Conservation (phyloP, 1,284 basidiomycete species). For the Cutaneotrichosporon sp. region DNA sequence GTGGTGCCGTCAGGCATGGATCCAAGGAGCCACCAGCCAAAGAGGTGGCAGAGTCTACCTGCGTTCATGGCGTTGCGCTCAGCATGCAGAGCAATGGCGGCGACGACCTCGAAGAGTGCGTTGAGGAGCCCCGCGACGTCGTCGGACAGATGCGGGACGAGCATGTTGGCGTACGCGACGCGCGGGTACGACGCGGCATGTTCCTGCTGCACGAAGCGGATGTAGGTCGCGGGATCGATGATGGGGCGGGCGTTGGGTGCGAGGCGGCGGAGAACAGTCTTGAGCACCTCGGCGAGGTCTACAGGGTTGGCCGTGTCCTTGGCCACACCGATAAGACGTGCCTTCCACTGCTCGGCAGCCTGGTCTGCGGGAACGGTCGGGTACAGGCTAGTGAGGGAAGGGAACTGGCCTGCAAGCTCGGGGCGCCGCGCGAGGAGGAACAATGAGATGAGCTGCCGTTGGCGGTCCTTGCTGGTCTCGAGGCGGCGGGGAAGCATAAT, state of each 20-base stretch:
- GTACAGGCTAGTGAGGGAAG: slow-evolving; percentile 22
- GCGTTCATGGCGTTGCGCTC: slow-evolving; percentile 32
- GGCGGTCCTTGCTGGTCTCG: slow-evolving; percentile 18
- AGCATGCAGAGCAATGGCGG: slow-evolving; percentile 28
- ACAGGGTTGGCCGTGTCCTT: slow-evolving; percentile 21
- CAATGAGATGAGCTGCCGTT: slow-evolving; percentile 27
- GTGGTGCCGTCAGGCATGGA: slow-evolving; percentile 4
- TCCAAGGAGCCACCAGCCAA: slow-evolving; percentile 39
- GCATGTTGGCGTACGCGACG: slow-evolving; percentile 26
- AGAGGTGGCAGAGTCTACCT: slow-evolving; percentile 26
- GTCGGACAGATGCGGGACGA: slow-evolving; percentile 17
- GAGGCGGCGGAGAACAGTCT: slow-evolving; percentile 27
- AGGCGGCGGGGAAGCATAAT: slow-evolving; percentile 30
- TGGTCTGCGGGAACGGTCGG: not conserved
- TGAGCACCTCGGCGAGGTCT: slow-evolving; percentile 31
- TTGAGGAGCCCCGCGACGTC: slow-evolving; percentile 19
- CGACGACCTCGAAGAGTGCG: slow-evolving; percentile 35
- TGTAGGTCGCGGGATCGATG: slow-evolving; percentile 21
- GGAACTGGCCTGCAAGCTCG: slow-evolving; percentile 21
- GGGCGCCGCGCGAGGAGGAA: slow-evolving; percentile 25
- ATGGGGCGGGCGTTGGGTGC: slow-evolving; percentile 4
- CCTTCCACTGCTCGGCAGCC: slow-evolving; percentile 13
- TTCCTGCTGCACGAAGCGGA: slow-evolving; percentile 34
- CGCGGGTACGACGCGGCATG: slow-evolving; percentile 34
- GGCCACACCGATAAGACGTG: slow-evolving; percentile 15